A percentile compares a stretch with the other conserved stretches of the same genome.
Evolutionary conservation across 2,329 filamentous ascomycete genomes (phyloP).

Genomic region (Pyrenochaeta sp.): DNA sequence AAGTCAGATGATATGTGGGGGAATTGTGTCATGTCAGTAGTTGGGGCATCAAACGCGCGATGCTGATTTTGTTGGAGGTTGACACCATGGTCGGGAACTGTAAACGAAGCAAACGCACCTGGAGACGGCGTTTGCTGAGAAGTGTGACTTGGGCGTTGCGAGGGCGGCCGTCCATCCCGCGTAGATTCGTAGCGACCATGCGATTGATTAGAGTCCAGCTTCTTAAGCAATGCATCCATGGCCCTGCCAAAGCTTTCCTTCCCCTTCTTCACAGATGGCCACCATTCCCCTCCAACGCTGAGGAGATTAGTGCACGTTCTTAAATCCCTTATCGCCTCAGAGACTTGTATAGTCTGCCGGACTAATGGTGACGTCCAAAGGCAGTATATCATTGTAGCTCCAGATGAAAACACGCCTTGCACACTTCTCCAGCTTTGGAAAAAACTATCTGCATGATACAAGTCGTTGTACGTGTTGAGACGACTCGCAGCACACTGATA

Average conservation of each 20-base stretch:
- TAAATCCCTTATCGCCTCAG: constrained; percentile 30
- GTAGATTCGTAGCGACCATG: too few relatives aligned
- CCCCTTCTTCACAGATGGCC: constrained; percentile 42
- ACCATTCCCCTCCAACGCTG: constrained; percentile 52
- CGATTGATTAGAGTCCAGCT: constrained; percentile 2
- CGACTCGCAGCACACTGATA: constrained; percentile 36
- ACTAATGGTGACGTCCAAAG: constrained; percentile 47
- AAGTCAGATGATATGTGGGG: background rate
- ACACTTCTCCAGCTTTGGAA: constrained; percentile 49
- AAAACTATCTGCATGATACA: constrained; percentile 40
- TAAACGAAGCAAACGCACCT: too few relatives aligned
- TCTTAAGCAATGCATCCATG: constrained; percentile 10
- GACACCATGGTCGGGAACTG: too few relatives aligned
- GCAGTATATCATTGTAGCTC: constrained; percentile 50
- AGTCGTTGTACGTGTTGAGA: constrained; percentile 40
- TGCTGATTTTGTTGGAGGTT: too few relatives aligned
- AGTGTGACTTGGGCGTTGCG: too few relatives aligned
- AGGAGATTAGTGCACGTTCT: constrained; percentile 48
- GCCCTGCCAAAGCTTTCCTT: constrained; percentile 11
- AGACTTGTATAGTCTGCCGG: constrained; percentile 26
- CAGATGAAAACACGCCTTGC: constrained; percentile 49
- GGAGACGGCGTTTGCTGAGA: too few relatives aligned
- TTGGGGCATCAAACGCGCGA: too few relatives aligned
- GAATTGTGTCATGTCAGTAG: too few relatives aligned
- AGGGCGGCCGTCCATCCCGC: background rate